Evolutionary conservation across 2,329 filamentous ascomycete species (phyloP).

Genomic region (Penicillium sp.): DNA sequence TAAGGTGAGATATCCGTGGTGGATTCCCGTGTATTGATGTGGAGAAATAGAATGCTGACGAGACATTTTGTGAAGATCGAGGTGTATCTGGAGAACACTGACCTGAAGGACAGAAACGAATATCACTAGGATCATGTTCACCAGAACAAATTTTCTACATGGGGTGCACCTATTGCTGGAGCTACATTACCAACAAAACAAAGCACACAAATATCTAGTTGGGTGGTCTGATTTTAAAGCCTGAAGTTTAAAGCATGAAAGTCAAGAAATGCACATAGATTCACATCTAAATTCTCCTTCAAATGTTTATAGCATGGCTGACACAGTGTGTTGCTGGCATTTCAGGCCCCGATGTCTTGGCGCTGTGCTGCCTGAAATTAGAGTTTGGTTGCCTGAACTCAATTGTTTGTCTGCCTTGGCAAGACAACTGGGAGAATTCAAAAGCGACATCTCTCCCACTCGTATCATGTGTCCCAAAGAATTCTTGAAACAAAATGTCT

Average conservation of each 20-base stretch:
- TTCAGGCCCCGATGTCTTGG: too few species aligned
- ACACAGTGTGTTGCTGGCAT: too few species aligned
- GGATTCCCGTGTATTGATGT: neutral
- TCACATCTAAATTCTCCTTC: too few species aligned
- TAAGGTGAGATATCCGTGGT: slow-evolving; percentile 25
- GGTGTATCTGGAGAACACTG: slow-evolving; percentile 24
- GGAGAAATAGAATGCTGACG: neutral
- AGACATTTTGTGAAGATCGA: slow-evolving; percentile 12
- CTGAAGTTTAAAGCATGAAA: too few species aligned
- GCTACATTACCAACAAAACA: neutral
- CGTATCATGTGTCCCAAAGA: neutral
- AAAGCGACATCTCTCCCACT: too few species aligned
- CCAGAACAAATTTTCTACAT: neutral
- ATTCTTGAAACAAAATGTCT: neutral
- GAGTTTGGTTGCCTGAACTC: too few species aligned
- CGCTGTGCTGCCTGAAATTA: too few species aligned
- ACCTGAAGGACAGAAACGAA: slow-evolving; percentile 15
- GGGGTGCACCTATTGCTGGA: neutral
- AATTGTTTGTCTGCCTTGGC: too few species aligned
- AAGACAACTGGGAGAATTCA: too few species aligned
- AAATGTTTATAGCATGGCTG: too few species aligned
- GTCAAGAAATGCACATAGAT: too few species aligned
- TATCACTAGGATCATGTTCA: slow-evolving; percentile 9
- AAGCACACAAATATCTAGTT: neutral
- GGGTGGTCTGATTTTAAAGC: too few species aligned